Conservation (phyloP, 2,329 filamentous ascomycete species). For the Claviceps paspali region DNA sequence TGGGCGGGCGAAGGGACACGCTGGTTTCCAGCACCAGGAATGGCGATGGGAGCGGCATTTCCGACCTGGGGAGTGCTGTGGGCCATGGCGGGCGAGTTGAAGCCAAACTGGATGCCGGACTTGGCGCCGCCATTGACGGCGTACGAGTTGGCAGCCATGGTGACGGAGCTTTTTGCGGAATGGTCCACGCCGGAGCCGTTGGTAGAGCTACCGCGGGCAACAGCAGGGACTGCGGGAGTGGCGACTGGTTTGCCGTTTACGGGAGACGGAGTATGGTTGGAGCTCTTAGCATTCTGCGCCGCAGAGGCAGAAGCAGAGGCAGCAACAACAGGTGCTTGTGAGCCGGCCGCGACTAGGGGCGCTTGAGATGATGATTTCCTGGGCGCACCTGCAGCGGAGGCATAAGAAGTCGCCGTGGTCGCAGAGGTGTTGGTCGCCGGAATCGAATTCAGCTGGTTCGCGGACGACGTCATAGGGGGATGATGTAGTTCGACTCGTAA, state of each 20-base stretch:
- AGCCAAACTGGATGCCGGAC: slow-evolving; percentile 68
- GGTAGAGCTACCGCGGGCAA: slow-evolving; percentile 45
- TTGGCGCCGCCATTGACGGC: slow-evolving; percentile 58
- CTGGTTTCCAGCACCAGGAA: slow-evolving; percentile 42
- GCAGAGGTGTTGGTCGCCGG: slow-evolving; percentile 43
- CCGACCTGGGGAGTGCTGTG: slow-evolving; percentile 50
- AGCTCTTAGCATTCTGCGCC: slow-evolving; percentile 43
- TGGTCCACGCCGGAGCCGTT: slow-evolving; percentile 64
- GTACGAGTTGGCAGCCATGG: slow-evolving; percentile 68
- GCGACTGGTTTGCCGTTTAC: slow-evolving; percentile 73
- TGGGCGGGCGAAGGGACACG: slow-evolving; percentile 70
- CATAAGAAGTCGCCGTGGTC: slow-evolving; percentile 47
- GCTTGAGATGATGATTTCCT: slow-evolving; percentile 47
- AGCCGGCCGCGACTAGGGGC: slow-evolving; percentile 45
- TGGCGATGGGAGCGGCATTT: slow-evolving; percentile 43
- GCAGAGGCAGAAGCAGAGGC: slow-evolving; percentile 32
- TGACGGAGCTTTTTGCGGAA: slow-evolving; percentile 74
- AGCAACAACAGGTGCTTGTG: slow-evolving; percentile 37
- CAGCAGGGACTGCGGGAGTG: slow-evolving; percentile 52
- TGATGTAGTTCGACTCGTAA: slow-evolving; percentile 1
- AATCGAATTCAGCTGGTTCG: slow-evolving; percentile 35
- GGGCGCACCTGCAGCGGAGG: slow-evolving; percentile 47
- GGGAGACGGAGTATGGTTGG: slow-evolving; percentile 57
- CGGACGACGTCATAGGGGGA: slow-evolving; percentile 45
- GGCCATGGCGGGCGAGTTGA: slow-evolving; percentile 51